phyloP scores from a whole-genome alignment of 2,329 filamentous ascomycete genomes.

The Clonostachys rosea region DNA sequence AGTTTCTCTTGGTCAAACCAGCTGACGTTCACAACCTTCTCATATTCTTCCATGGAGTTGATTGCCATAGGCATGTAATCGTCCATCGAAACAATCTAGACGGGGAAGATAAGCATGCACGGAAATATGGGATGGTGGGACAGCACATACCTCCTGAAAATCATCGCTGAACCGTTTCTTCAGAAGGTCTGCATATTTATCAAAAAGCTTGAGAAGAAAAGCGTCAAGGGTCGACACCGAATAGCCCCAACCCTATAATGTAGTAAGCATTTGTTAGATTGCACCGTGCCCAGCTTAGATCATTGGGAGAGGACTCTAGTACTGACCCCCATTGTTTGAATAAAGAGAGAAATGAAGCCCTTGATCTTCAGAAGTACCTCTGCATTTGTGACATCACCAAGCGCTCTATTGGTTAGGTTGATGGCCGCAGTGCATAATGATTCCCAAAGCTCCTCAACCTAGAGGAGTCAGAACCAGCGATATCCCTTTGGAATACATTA shows the following conservation, averaged over 20 bases:
- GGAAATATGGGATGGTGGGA: neutral
- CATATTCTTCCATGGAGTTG: conserved; percentile 83
- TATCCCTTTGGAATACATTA: neutral
- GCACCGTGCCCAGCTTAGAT: neutral
- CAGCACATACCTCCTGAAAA: conserved; percentile 72
- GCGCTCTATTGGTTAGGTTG: conserved; percentile 71
- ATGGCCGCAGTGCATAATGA: conserved; percentile 93
- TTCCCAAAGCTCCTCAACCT: conserved; percentile 98
- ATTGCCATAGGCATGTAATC: conserved; percentile 99
- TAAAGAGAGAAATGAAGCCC: conserved; percentile 86
- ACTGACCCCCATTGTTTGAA: conserved; percentile 92
- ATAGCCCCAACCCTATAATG: conserved; percentile 86
- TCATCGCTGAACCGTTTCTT: conserved; percentile 92
- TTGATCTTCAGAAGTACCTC: conserved; percentile 94
- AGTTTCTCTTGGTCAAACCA: conserved; percentile 89
- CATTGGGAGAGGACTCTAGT: no score
- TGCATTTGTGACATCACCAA: conserved; percentile 79
- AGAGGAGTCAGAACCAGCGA: conserved; percentile 1
- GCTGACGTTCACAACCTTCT: conserved; percentile 91
- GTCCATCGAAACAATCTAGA: conserved; percentile 74
- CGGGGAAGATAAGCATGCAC: neutral
- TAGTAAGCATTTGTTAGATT: conserved; percentile 22
- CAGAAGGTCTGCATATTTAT: conserved; percentile 88
- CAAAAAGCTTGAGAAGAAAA: conserved; percentile 83
- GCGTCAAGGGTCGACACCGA: conserved; percentile 76